Evolutionary conservation across 2,329 filamentous ascomycete species (phyloP).

Genomic region (Calonectria fujianensis): DNA sequence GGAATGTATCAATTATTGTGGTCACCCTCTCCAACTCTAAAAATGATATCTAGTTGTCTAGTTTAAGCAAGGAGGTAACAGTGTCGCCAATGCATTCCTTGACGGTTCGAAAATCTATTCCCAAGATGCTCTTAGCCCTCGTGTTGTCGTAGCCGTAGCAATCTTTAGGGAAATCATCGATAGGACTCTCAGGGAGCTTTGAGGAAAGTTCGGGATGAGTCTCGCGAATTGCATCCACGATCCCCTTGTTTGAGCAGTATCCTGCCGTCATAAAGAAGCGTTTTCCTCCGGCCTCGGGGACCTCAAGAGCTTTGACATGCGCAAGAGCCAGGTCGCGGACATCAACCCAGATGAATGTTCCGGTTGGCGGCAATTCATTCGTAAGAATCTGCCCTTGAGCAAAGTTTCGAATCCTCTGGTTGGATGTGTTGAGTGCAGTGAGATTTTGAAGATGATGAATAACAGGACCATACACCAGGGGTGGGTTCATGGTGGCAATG

Average conservation of each 20-base stretch:
- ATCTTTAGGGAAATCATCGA: slow-evolving; percentile 18
- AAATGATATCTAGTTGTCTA: not conserved
- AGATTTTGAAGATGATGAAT: not conserved
- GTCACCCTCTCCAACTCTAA: not conserved
- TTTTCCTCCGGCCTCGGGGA: slow-evolving; percentile 19
- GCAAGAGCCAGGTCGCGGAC: slow-evolving; percentile 32
- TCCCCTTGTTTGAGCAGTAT: slow-evolving; percentile 19
- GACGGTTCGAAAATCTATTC: not conserved
- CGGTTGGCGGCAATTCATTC: not conserved
- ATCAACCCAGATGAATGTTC: slow-evolving; percentile 2
- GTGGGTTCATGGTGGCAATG: slow-evolving; percentile 22
- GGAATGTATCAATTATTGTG: not conserved
- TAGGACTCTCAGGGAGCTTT: slow-evolving; percentile 4
- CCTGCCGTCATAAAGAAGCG: slow-evolving; percentile 29
- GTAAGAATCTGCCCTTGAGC: not conserved
- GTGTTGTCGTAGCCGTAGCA: slow-evolving; percentile 16
- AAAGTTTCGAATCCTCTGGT: slow-evolving; percentile 12
- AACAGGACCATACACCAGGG: slow-evolving; percentile 31
- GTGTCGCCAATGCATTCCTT: slow-evolving; percentile 3
- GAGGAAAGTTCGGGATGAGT: not conserved
- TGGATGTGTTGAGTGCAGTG: slow-evolving; percentile 27
- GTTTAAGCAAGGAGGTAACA: not conserved
- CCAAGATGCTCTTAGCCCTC: not conserved
- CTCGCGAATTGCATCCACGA: slow-evolving; percentile 15
- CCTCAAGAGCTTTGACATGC: slow-evolving; percentile 23